Evolutionary conservation across 495 filamentous ascomycete genomes (phyloP).

Genomic region (Tuber microsphaerosporum): DNA sequence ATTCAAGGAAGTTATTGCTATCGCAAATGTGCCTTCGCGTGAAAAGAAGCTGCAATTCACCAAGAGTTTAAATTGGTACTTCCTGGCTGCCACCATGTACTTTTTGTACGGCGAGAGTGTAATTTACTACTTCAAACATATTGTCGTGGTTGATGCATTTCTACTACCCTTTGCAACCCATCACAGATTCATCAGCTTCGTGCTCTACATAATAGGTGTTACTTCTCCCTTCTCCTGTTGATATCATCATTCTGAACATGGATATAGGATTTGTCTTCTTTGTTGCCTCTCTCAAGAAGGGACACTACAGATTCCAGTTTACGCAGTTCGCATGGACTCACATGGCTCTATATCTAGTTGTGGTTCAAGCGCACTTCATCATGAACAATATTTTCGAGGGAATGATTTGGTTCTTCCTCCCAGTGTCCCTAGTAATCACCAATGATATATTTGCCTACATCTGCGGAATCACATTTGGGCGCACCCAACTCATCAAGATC

Average conservation of each 20-base stretch:
- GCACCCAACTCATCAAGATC: slow-evolving; percentile 94
- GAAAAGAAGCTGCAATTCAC: slow-evolving; percentile 88
- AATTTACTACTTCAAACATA: slow-evolving; percentile 99
- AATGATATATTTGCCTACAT: slow-evolving; percentile 99
- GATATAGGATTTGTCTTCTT: slow-evolving; percentile 92
- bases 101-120: slow-evolving; percentile 98
- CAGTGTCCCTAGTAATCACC: slow-evolving; percentile 87
- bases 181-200: slow-evolving; percentile 97
- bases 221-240: not conserved
- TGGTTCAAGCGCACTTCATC: slow-evolving; percentile 97
- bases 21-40: slow-evolving; percentile 85
- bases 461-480: slow-evolving; percentile 92
- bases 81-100: slow-evolving; percentile 97
- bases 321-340: slow-evolving; percentile 99
- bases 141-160: slow-evolving; percentile 88
- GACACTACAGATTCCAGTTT: slow-evolving; percentile 96
- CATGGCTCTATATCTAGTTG: slow-evolving; percentile 96
- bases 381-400: slow-evolving; percentile 99
- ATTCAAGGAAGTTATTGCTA: slow-evolving; percentile 99
- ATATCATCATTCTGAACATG: slow-evolving; percentile 19
- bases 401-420: slow-evolving; percentile 99
- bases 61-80: slow-evolving; percentile 97
- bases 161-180: slow-evolving; percentile 90
- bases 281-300: slow-evolving; percentile 88
- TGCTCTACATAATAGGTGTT: slow-evolving; percentile 91